Conservation (phyloP, 768 basidiomycete species). For the Scleroderma bovista region DNA sequence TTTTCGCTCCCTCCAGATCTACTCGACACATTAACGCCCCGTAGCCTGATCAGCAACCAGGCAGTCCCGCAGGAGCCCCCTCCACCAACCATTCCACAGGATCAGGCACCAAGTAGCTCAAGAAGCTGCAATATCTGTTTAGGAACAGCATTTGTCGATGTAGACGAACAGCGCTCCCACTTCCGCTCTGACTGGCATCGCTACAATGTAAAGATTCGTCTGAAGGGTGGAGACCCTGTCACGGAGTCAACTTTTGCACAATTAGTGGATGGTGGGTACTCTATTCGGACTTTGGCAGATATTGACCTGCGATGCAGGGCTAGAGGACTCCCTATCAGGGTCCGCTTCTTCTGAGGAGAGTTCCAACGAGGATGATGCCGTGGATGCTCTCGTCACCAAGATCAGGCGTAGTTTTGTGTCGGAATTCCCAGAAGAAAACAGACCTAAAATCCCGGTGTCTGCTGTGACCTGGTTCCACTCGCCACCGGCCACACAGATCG, state of each 20-base stretch:
- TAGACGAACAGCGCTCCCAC: constrained; percentile 81
- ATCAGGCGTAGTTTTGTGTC: constrained; percentile 45
- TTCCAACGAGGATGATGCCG: constrained; percentile 59
- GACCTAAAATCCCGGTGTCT: constrained; percentile 46
- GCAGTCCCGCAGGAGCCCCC: constrained; percentile 24
- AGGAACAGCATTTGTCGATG: constrained; percentile 59
- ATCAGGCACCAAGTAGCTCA: constrained; percentile 21
- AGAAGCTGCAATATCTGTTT: constrained; percentile 70
- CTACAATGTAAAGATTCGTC: constrained; percentile 86
- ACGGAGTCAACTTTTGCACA: constrained; percentile 67
- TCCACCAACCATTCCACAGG: constrained; percentile 34
- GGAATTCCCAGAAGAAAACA: constrained; percentile 37
- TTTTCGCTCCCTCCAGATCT: constrained; percentile 70
- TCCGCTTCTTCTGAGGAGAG: constrained; percentile 70
- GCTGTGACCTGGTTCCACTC: constrained; percentile 90
- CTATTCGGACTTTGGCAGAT: not conserved
- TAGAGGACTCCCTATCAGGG: constrained; percentile 89
- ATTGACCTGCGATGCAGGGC: constrained; percentile 33
- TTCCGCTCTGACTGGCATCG: constrained; percentile 97
- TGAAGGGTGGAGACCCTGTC: constrained; percentile 58
- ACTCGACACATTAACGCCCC: constrained; percentile 63
- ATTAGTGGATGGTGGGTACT: constrained; percentile 69
- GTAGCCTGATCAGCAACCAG: constrained; percentile 46
- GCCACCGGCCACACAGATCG: constrained; percentile 82
- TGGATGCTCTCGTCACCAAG: constrained; percentile 62